phyloP scores from a whole-genome alignment of 2,329 filamentous ascomycete species.

The Stemphylium vesicarium region DNA sequence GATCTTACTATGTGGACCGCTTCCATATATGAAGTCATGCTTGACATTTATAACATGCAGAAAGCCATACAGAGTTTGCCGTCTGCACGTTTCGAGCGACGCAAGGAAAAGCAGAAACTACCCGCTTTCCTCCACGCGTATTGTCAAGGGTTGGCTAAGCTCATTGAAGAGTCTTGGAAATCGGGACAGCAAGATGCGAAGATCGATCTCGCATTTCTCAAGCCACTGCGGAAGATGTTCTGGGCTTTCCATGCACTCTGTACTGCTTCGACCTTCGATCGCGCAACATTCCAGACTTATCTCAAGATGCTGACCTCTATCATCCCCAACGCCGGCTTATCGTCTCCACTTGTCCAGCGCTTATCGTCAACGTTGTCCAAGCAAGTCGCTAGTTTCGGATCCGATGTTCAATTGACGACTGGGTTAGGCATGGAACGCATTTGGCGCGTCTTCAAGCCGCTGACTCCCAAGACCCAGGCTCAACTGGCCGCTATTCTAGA shows the following conservation, averaged over 20 bases:
- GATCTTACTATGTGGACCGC: conserved; percentile 23
- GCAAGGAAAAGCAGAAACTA: conserved; percentile 45
- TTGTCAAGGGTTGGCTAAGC: conserved; percentile 28
- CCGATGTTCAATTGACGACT: conserved; percentile 74
- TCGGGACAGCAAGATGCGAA: conserved; percentile 13
- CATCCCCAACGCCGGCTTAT: conserved; percentile 8
- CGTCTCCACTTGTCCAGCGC: conserved; percentile 29
- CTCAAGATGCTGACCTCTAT: conserved; percentile 47
- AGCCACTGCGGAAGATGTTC: conserved; percentile 50
- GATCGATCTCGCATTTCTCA: conserved; percentile 25
- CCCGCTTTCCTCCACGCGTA: conserved; percentile 39
- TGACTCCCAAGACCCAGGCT: conserved; percentile 51
- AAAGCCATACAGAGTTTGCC: conserved; percentile 34
- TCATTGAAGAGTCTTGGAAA: conserved; percentile 22
- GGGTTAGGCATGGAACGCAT: conserved; percentile 81
- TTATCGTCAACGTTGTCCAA: conserved; percentile 34
- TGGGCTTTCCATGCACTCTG: conserved; percentile 57
- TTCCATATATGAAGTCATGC: conserved; percentile 37
- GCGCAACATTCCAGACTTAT: conserved; percentile 62
- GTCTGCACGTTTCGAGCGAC: conserved; percentile 41
- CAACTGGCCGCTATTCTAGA: conserved; percentile 50
- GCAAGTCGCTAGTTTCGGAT: conserved; percentile 60
- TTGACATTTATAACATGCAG: conserved; percentile 42
- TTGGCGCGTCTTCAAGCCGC: conserved; percentile 75
- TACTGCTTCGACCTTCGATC: conserved; percentile 54